Percentiles rank a stretch among this genome's conserved stretches.
phyloP scores from a whole-genome alignment of 108 stramenopile genomes.

The Skeletonema potamos region DNA sequence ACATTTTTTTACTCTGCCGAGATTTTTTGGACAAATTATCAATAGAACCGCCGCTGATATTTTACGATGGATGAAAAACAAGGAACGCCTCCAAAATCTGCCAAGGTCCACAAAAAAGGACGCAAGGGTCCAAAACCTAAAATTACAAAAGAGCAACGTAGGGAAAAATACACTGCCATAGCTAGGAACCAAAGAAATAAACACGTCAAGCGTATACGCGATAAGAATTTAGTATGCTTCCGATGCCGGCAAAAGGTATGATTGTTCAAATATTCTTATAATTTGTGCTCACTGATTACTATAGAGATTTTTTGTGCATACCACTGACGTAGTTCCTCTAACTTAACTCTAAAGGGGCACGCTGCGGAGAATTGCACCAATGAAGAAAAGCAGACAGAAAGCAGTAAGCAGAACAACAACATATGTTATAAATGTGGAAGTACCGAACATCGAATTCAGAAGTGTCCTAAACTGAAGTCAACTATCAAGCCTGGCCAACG shows the following conservation, averaged over 20 bases:
- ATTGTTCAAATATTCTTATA: no score
- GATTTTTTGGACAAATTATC: no score
- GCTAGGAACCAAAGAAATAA: slow-evolving; percentile 68
- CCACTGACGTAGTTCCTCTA: no score
- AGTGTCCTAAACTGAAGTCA: slow-evolving; percentile 54
- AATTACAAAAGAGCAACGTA: slow-evolving; percentile 83
- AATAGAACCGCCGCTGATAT: no score
- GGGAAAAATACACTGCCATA: slow-evolving; percentile 74
- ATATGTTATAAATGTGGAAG: slow-evolving; percentile 86
- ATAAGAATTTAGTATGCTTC: slow-evolving; percentile 58
- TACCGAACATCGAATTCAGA: slow-evolving; percentile 64
- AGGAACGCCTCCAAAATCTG: not conserved
- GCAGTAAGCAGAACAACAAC: slow-evolving; percentile 13
- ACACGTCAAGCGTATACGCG: slow-evolving; percentile 9
- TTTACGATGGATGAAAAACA: not conserved
- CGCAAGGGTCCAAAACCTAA: slow-evolving; percentile 45
- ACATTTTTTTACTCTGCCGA: no score
- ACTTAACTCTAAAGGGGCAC: no score
- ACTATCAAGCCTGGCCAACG: slow-evolving; percentile 17
- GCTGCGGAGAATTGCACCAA: slow-evolving; percentile 60
- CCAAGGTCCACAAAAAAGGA: slow-evolving; percentile 8
- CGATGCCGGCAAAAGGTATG: slow-evolving; percentile 71
- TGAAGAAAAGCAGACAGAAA: not conserved
- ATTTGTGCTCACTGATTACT: no score
- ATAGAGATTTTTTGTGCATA: no score